phyloP scores from a whole-genome alignment of 148 eudicot genomes.

The Pharnaceum exiguum region DNA sequence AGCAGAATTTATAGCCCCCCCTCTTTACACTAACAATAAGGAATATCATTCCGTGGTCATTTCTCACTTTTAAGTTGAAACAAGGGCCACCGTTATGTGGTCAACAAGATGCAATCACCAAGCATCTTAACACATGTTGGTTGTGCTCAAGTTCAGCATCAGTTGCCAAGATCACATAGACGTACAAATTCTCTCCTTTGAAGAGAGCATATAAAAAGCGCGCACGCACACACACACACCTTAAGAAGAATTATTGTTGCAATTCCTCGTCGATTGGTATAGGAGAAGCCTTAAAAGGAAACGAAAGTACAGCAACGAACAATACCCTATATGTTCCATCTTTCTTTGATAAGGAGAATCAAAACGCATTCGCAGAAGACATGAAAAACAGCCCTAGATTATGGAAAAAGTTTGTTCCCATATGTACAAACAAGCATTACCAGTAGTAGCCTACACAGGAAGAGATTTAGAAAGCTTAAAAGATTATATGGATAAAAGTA shows the following conservation, averaged over 20 bases:
- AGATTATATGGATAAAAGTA: conserved; percentile 22
- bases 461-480: conserved; percentile 16
- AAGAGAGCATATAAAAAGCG: conserved; percentile 10
- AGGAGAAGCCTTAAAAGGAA: conserved; percentile 29
- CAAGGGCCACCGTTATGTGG: conserved; percentile 30
- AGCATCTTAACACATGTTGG: conserved; percentile 32
- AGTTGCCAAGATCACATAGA: conserved; percentile 13
- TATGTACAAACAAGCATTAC: conserved; percentile 16
- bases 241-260: conserved; percentile 11
- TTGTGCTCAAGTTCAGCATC: conserved; percentile 27
- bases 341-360: conserved; percentile 23
- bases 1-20: conserved; percentile 12
- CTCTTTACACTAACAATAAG: conserved; percentile 25
- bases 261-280: conserved; percentile 11
- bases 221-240: too few species aligned
- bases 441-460: conserved; percentile 14
- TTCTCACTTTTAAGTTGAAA: conserved; percentile 30
- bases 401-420: conserved; percentile 13
- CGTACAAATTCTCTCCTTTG: conserved; percentile 14
- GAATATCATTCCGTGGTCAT: conserved; percentile 83
- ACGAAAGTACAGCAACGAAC: conserved; percentile 42
- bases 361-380: conserved; percentile 12
- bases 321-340: conserved; percentile 23
- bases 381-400: conserved; percentile 12
- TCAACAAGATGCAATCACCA: conserved; percentile 35